Percentiles rank a stretch among this genome's conserved stretches.
These are phyloP conservation scores for Claviceps africana DNA, from an alignment of 2,329 filamentous ascomycete species.

Conservation along the genomic window DNA sequence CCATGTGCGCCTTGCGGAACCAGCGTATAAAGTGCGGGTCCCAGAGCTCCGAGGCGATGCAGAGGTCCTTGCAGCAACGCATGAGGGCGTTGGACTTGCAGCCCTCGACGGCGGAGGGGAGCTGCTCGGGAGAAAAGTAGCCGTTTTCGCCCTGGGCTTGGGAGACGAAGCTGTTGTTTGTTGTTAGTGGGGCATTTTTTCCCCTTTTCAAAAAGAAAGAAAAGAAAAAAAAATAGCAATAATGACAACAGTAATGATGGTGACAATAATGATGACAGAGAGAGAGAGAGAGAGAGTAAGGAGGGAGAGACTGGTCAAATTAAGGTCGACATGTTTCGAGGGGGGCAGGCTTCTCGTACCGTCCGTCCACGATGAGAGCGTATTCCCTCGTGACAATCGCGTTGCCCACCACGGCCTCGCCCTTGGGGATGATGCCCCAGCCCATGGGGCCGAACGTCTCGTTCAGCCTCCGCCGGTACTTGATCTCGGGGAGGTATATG, in stretches of 20 bases:
- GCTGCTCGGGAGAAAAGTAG: constrained; percentile 79
- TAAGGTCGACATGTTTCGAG: no score
- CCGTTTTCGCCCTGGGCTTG: constrained; percentile 89
- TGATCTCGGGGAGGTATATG: constrained; percentile 93
- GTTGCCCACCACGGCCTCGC: constrained; percentile 72
- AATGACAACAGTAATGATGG: not conserved
- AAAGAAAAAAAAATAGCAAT: not conserved
- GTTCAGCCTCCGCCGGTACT: constrained; percentile 86
- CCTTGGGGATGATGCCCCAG: constrained; percentile 83
- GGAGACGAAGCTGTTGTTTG: constrained; percentile 57
- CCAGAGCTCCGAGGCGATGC: constrained; percentile 90
- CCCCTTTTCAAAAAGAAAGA: no score
- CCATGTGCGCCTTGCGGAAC: constrained; percentile 61
- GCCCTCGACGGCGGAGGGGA: constrained; percentile 88
- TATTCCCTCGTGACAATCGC: constrained; percentile 81
- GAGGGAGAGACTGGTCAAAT: not conserved
- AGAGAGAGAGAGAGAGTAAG: not conserved
- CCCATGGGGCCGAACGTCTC: constrained; percentile 84
- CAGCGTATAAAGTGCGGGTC: constrained; percentile 80
- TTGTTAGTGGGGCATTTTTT: not conserved
- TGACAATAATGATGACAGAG: not conserved
- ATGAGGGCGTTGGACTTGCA: constrained; percentile 97
- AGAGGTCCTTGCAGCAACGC: constrained; percentile 96
- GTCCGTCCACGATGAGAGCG: constrained; percentile 72
- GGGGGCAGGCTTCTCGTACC: constrained; percentile 51